Evolutionary conservation across 805 yeast species (phyloP).

Genomic region (Candida mattraensis): DNA sequence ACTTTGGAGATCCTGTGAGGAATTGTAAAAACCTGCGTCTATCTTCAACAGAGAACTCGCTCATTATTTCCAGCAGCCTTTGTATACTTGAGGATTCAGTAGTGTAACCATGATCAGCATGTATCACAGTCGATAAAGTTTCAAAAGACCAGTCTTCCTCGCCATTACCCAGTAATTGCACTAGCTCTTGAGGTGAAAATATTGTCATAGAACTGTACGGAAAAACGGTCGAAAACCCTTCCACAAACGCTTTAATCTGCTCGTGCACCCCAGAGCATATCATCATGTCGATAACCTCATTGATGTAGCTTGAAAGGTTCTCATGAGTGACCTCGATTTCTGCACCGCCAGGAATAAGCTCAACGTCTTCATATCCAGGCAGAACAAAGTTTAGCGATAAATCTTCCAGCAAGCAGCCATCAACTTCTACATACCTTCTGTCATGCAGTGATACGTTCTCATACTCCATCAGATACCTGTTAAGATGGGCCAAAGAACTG

Average conservation of each 20-base stretch:
- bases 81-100: slow-evolving; percentile 65
- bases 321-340: slow-evolving; percentile 45
- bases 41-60: slow-evolving; percentile 50
- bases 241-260: slow-evolving; percentile 68
- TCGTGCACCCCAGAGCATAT: slow-evolving; percentile 60
- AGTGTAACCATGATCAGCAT: slow-evolving; percentile 89
- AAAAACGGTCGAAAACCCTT: slow-evolving; percentile 81
- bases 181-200: slow-evolving; percentile 74
- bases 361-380: slow-evolving; percentile 72
- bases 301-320: slow-evolving; percentile 61
- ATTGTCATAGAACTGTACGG: slow-evolving; percentile 72
- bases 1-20: slow-evolving; percentile 87
- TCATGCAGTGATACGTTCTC: slow-evolving; percentile 6
- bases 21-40: slow-evolving; percentile 79
- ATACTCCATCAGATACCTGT: slow-evolving; percentile 38
- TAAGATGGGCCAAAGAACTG: slow-evolving; percentile 53
- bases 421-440: slow-evolving; percentile 18
- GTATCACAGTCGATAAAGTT: slow-evolving; percentile 58
- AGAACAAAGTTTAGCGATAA: slow-evolving; percentile 65
- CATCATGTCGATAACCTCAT: slow-evolving; percentile 54
- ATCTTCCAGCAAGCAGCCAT: slow-evolving; percentile 44
- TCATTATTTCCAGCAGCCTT: slow-evolving; percentile 60
- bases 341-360: slow-evolving; percentile 57
- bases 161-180: slow-evolving; percentile 68
- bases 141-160: slow-evolving; percentile 84